Conservation (phyloP, 257 asterid species). For the Prunella vulgaris region DNA sequence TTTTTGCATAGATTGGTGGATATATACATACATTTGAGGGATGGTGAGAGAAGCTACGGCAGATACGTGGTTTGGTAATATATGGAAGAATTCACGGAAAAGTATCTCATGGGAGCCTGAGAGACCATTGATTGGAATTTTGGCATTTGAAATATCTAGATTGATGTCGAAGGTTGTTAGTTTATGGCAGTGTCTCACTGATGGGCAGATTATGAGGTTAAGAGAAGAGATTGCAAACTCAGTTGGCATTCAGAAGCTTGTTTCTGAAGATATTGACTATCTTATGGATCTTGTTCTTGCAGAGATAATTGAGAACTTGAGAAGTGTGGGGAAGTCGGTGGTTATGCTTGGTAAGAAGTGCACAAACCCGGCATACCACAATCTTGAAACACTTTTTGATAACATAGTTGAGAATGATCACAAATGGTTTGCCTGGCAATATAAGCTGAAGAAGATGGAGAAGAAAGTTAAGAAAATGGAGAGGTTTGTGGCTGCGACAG, state of each 20-base stretch:
- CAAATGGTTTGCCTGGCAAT: slow-evolving; percentile 51
- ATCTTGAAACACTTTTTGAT: slow-evolving; percentile 49
- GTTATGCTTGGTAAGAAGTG: slow-evolving; percentile 70
- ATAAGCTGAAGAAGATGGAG: slow-evolving; percentile 74
- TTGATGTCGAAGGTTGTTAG: slow-evolving; percentile 72
- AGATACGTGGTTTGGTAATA: slow-evolving; percentile 55
- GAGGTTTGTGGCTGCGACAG: slow-evolving; percentile 62
- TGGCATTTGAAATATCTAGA: slow-evolving; percentile 68
- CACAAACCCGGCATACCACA: slow-evolving; percentile 46
- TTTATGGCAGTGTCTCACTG: slow-evolving; percentile 65
- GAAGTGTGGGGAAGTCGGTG: slow-evolving; percentile 46
- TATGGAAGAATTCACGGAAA: slow-evolving; percentile 67
- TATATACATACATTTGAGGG: slow-evolving; percentile 23
- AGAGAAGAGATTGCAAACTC: slow-evolving; percentile 61
- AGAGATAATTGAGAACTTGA: slow-evolving; percentile 59
- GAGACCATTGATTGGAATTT: slow-evolving; percentile 49
- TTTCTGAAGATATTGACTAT: slow-evolving; percentile 53
- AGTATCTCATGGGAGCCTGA: slow-evolving; percentile 47
- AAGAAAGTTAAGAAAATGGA: slow-evolving; percentile 86
- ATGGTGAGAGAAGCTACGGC: slow-evolving; percentile 59
- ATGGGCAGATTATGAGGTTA: slow-evolving; percentile 47
- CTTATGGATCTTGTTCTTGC: slow-evolving; percentile 68
- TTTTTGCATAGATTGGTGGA: slow-evolving; percentile 20
- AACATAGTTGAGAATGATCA: slow-evolving; percentile 47
- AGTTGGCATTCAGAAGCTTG: slow-evolving; percentile 59